phyloP scores from a whole-genome alignment of 306 rosid genomes.

The Malus fusca region DNA sequence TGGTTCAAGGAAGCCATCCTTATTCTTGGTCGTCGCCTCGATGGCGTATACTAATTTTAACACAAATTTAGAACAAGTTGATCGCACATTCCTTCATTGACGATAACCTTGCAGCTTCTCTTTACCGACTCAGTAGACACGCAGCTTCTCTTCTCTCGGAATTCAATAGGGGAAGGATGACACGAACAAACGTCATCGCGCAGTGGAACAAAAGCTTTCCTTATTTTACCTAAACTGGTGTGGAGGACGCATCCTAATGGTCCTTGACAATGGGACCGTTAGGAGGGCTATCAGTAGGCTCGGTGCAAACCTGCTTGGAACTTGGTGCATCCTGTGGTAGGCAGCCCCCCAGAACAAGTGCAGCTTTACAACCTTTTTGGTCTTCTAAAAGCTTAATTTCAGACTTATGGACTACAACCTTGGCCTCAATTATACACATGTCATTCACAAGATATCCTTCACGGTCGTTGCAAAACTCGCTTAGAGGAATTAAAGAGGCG shows the following conservation, averaged over 20 bases:
- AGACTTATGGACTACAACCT: background rate
- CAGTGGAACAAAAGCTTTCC: background rate
- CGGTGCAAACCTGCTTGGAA: background rate
- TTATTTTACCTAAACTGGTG: background rate
- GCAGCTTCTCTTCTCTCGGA: background rate
- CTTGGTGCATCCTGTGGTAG: background rate
- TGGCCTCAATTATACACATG: background rate
- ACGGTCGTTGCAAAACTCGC: background rate
- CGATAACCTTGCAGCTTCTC: too few relatives aligned
- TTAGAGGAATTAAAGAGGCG: background rate
- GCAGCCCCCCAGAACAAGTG: background rate
- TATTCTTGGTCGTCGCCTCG: too few relatives aligned
- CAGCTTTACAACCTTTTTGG: background rate
- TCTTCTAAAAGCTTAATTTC: background rate
- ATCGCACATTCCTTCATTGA: too few relatives aligned
- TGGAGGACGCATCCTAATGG: background rate
- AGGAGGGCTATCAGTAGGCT: background rate
- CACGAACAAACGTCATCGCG: background rate
- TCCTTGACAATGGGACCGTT: background rate
- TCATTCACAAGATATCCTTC: conserved; percentile 7
- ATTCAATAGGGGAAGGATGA: background rate
- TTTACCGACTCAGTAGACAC: background rate
- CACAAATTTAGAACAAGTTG: too few relatives aligned
- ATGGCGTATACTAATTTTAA: too few relatives aligned
- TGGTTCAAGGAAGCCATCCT: too few relatives aligned